Percentiles rank a stretch among this genome's conserved stretches.
Evolutionary conservation across 495 filamentous ascomycete genomes (phyloP).

Genomic region (Neurospora sp.): DNA sequence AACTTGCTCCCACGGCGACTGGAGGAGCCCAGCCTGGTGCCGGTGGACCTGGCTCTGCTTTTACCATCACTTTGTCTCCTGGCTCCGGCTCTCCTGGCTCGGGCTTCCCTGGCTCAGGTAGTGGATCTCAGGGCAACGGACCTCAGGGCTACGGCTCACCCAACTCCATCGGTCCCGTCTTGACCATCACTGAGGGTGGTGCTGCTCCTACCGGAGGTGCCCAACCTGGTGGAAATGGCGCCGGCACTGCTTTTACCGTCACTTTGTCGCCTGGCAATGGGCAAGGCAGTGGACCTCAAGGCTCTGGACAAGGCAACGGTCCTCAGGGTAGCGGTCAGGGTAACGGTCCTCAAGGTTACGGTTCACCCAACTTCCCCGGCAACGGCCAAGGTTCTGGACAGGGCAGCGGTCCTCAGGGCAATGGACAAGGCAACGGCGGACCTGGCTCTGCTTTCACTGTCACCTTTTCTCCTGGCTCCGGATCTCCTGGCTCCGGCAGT

Average conservation of each 20-base stretch:
- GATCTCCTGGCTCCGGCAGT: not conserved
- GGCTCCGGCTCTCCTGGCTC: not conserved
- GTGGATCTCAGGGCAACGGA: not conserved
- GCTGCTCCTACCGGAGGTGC: not conserved
- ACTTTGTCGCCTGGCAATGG: not conserved
- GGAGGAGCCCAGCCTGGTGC: not conserved
- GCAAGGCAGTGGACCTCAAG: not conserved
- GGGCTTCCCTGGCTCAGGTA: not conserved
- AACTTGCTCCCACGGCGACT: not conserved
- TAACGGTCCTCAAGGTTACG: not conserved
- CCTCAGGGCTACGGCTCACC: not conserved
- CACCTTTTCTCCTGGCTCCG: not conserved
- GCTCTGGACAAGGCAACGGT: not conserved
- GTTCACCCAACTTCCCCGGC: not conserved
- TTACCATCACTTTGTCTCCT: not conserved
- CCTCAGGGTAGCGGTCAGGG: not conserved
- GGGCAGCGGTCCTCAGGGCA: not conserved
- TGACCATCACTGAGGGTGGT: conserved; percentile 2
- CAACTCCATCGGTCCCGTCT: not conserved
- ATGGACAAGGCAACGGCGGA: not conserved
- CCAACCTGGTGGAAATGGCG: not conserved
- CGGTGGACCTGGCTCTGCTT: not conserved
- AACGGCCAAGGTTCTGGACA: not conserved
- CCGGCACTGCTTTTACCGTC: not conserved
- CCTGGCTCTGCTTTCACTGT: not conserved